Base-by-base conservation (phyloP, 2,329 filamentous ascomycete genomes). In the Diaporthe sp. region DNA sequence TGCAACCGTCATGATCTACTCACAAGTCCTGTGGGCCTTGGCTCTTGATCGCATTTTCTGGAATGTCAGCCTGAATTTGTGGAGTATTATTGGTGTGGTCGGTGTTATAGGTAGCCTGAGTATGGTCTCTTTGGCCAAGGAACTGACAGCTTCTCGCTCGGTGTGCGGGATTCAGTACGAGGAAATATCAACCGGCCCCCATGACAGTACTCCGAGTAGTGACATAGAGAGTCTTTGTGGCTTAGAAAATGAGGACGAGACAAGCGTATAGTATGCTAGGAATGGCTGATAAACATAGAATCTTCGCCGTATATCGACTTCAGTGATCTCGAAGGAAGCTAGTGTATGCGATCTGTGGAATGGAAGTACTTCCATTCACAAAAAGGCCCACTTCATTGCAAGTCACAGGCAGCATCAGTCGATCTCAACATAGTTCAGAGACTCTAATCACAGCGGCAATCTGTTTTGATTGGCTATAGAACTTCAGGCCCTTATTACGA, bases 1-100 rank as follows among this genome's bases (percentile, higher is more conserved):
- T 57, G 89, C 89, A 10, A 90, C 88, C 22, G 85, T 87, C 71
- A 90, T 91, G 89, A 83, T 90, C 7, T 90, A 90, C 75, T 89
- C 89, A 9, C 87, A 90, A 60, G 89, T 90, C 85, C 80, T 90
- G 50, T 90, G 90, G 77, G 89, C 89, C 0, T 87, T 73, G 7
- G 54, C 54, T 1, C 58, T 76, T n/a, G 89, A 91, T 45, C 55
- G 73, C 2, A 40, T 75, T n/a, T 13, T 75, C 25, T 75, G 73
- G 73, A 45, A 72, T 19, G 54, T 75, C 25, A 28, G 42, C 30
- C 17, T 72, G 61, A 75, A 69, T 28, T 4, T 69, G 15, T 75
- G 73, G 73, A 69, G 54, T 3, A 28, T 75, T 19, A 25, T 61
- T 25, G 73, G 73, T 7, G 61, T 72, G 2, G 61, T 35, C 1